Conservation (phyloP, 1,139 yeast species). For the Geotrichum bryndzae region DNA sequence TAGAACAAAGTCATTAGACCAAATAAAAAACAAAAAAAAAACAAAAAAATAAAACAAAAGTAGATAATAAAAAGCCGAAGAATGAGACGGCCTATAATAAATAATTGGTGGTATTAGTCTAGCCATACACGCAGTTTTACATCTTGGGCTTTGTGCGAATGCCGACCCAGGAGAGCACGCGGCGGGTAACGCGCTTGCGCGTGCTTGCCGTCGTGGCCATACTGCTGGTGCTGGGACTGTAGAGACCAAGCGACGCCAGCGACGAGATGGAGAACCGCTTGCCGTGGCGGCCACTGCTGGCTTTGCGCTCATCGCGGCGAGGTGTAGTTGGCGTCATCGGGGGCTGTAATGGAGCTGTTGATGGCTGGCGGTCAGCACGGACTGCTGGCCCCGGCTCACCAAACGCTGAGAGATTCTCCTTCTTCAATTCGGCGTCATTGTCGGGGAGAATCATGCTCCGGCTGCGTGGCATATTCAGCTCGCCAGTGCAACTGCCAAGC, state of each 20-base stretch:
- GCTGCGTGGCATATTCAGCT: not conserved
- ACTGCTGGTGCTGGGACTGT: not conserved
- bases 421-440: constrained; percentile 2
- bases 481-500: not conserved
- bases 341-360: not conserved
- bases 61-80: too few species aligned
- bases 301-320: not conserved
- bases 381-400: constrained; percentile 32
- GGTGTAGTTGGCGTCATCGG: not conserved
- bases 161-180: not conserved
- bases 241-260: constrained; percentile 7
- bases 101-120: too few species aligned
- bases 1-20: too few species aligned
- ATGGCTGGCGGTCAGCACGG: constrained; percentile 10
- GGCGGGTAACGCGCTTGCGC: not conserved
- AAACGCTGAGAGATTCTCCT: constrained; percentile 18
- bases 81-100: too few species aligned
- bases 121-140: not conserved
- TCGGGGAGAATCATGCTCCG: not conserved
- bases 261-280: constrained; percentile 12
- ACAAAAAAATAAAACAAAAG: too few species aligned
- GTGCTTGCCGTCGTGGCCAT: not conserved
- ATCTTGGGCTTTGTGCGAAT: not conserved
- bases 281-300: not conserved
- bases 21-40: too few species aligned